Percentiles rank a stretch among this genome's conserved stretches.
phyloP scores from a whole-genome alignment of 805 yeast species.

The Candida boleticola region DNA sequence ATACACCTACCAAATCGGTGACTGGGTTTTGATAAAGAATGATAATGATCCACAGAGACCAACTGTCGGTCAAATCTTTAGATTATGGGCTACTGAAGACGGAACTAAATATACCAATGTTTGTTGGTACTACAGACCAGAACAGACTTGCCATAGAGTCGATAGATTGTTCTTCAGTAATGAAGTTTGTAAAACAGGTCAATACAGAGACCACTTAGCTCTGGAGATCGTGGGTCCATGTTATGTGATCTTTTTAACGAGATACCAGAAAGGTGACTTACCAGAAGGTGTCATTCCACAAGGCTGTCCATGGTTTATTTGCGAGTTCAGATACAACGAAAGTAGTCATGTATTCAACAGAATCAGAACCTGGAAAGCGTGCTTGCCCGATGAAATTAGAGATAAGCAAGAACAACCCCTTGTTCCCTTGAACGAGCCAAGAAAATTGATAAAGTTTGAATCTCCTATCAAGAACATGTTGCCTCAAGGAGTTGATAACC shows the following conservation, averaged over 20 bases:
- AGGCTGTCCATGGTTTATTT: constrained; percentile 85
- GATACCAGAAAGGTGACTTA: constrained; percentile 94
- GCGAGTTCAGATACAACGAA: constrained; percentile 94
- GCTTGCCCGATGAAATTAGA: constrained; percentile 94
- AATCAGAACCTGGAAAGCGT: constrained; percentile 97
- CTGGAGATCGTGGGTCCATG: constrained; percentile 91
- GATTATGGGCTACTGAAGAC: constrained; percentile 91
- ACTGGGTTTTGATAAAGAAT: constrained; percentile 87
- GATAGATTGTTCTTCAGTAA: constrained; percentile 89
- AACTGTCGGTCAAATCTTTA: constrained; percentile 88
- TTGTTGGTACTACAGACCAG: constrained; percentile 98
- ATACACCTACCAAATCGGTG: constrained; percentile 79
- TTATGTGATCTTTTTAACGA: constrained; percentile 90
- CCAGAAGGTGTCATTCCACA: constrained; percentile 56
- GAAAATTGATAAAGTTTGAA: constrained; percentile 70
- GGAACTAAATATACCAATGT: constrained; percentile 83
- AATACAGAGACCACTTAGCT: constrained; percentile 89
- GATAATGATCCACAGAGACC: constrained; percentile 89
- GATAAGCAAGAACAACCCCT: constrained; percentile 75
- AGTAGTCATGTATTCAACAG: constrained; percentile 86
- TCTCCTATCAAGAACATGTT: constrained; percentile 82
- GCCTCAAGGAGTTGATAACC: constrained; percentile 68
- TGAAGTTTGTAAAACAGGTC: constrained; percentile 96
- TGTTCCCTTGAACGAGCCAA: constrained; percentile 62
- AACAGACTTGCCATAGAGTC: constrained; percentile 91